Conservation (phyloP, 2,329 filamentous ascomycete genomes). For the Xylaria multiplex region DNA sequence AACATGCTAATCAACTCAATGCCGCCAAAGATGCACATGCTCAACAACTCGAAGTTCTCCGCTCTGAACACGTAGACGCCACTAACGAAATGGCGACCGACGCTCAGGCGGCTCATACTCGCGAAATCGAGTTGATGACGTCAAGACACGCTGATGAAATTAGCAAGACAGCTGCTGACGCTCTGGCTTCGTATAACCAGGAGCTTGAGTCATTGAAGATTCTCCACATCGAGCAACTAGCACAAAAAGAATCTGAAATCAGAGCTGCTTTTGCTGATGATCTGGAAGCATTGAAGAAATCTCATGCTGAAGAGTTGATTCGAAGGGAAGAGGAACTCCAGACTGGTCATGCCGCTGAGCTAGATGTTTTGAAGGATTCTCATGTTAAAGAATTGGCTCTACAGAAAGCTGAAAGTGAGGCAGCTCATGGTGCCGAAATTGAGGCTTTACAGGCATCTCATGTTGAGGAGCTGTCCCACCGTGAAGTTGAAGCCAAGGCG, state of each 20-base stretch:
- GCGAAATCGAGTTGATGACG: slow-evolving; percentile 41
- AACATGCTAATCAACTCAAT: slow-evolving; percentile 40
- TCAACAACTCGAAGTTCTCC: slow-evolving; percentile 37
- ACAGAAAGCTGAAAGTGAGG: slow-evolving; percentile 19
- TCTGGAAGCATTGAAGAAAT: slow-evolving; percentile 23
- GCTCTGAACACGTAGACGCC: slow-evolving; percentile 33
- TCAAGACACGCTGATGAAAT: slow-evolving; percentile 43
- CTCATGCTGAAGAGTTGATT: slow-evolving; percentile 26
- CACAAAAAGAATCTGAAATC: slow-evolving; percentile 36
- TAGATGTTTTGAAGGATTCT: slow-evolving; percentile 21
- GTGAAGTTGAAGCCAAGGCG: slow-evolving; percentile 26
- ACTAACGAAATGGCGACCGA: slow-evolving; percentile 30
- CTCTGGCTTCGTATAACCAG: slow-evolving; percentile 36
- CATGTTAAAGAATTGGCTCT: slow-evolving; percentile 31
- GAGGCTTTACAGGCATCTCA: slow-evolving; percentile 39
- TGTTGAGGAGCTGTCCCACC: slow-evolving; percentile 30
- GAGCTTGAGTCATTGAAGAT: slow-evolving; percentile 42
- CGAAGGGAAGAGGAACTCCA: slow-evolving; percentile 37
- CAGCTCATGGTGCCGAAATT: slow-evolving; percentile 39
- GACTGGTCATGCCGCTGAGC: slow-evolving; percentile 35
- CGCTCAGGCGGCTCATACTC: slow-evolving; percentile 35
- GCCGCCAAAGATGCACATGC: slow-evolving; percentile 30
- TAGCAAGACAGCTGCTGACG: slow-evolving; percentile 36
- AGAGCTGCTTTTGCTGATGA: slow-evolving; percentile 36
- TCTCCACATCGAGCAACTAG: slow-evolving; percentile 38